These are phyloP conservation scores for Cutaneotrichosporon curvatum DNA, from an alignment of 1,284 basidiomycete species.

Conservation along the genomic window DNA sequence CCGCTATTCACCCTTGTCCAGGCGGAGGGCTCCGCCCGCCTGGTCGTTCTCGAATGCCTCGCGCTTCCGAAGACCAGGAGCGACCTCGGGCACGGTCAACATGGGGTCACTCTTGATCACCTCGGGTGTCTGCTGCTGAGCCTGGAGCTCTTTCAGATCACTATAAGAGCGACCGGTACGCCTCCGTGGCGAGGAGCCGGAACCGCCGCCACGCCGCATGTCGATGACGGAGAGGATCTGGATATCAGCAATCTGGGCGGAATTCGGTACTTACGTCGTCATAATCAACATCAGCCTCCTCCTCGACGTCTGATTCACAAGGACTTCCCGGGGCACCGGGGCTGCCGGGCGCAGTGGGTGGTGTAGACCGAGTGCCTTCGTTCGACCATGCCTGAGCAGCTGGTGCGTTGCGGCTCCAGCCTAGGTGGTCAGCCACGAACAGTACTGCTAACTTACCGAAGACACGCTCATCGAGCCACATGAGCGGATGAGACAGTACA, in stretches of 20 bases:
- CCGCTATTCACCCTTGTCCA: constrained; percentile 14
- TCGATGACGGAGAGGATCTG: constrained; percentile 43
- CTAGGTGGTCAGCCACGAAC: constrained; percentile 1
- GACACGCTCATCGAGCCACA: constrained; percentile 47
- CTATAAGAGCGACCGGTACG: constrained; percentile 31
- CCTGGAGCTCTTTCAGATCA: constrained; percentile 15
- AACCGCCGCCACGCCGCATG: constrained; percentile 22
- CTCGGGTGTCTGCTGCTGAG: not conserved
- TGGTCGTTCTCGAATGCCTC: constrained; percentile 7
- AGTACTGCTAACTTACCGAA: constrained; percentile 30
- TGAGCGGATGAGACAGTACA: constrained; percentile 45
- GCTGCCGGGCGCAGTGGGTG: constrained; percentile 29
- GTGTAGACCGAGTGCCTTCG: constrained; percentile 27
- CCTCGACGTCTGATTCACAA: constrained; percentile 44
- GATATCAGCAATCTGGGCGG: constrained; percentile 7
- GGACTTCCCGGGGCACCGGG: constrained; percentile 36
- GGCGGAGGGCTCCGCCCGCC: constrained; percentile 11
- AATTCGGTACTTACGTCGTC: constrained; percentile 49
- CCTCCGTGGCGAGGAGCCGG: constrained; percentile 22
- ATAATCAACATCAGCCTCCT: constrained; percentile 49
- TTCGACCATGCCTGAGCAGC: constrained; percentile 39
- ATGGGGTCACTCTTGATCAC: not conserved
- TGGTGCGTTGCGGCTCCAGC: constrained; percentile 36
- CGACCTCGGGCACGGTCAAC: constrained; percentile 3
- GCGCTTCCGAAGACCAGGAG: constrained; percentile 13